Base-by-base conservation (phyloP, 1,139 yeast species). In the Yamadazyma conglobata region DNA sequence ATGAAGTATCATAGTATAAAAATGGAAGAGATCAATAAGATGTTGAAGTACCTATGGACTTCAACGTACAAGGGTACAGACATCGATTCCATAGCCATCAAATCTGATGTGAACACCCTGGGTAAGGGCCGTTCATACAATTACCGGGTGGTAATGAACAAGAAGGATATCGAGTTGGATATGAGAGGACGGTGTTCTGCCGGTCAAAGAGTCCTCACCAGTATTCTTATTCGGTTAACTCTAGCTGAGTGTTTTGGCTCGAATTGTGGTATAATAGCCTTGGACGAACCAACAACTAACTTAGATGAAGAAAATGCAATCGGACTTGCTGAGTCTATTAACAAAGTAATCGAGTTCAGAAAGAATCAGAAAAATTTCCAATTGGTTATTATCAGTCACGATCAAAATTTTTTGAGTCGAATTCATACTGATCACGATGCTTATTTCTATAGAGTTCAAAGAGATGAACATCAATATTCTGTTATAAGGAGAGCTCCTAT, bases 131-230 rank as follows among this genome's bases (percentile, higher is more conserved):
- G 91, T 33, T 76, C 94, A 1, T 89, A 89, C 56, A 89, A 91
- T 52, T 91, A 91, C 53, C 70, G 97, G 24, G 96, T 93, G 14
- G 95, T 91, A 11, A 93, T 93, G 98, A 78, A 79, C 39, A 93
- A 93, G 52, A 87, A 85, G 46, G 93, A 85, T 33, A 83, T 79
- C 2, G 98, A 91, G 54, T 64, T 93, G 27, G 99, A 93, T 50
- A 93, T 93, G 99, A 73, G 98, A 42, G 99, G 98, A 1, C 65
- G 98, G 35, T 93, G 99, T 55, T 87, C 96, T 3, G 98, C 98
- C 0, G 99, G 99, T 1, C 99, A 93, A 56, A 87, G 88, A 52
- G 97, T 93, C 2, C 63, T 93, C 33, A 96, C 98, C 0, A 82
- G 95, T 34, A 88, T 93, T 32, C 79, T 93, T 22, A 89, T 93